These are phyloP conservation scores for Cnidoscolus chayamansa DNA, from an alignment of 441 rosid genomes.

Conservation along the genomic window DNA sequence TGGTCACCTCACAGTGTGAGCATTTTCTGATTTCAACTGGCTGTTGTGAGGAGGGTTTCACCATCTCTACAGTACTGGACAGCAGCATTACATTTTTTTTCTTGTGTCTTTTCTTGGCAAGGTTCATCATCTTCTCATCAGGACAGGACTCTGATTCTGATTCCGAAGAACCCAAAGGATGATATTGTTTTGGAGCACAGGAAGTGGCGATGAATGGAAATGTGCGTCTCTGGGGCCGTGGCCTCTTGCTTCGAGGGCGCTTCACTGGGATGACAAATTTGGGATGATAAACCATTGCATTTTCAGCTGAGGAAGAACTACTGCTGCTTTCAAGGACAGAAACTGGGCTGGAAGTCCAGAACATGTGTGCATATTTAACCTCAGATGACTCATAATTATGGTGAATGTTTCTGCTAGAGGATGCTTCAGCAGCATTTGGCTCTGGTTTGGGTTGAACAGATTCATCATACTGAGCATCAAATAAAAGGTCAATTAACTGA, in stretches of 20 bases:
- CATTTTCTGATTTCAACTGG: conserved; percentile 47
- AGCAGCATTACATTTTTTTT: conserved; percentile 32
- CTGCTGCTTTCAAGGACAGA: conserved; percentile 70
- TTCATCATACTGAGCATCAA: conserved; percentile 31
- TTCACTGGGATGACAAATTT: conserved; percentile 50
- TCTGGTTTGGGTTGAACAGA: conserved; percentile 43
- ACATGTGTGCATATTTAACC: conserved; percentile 39
- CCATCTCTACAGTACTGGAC: conserved; percentile 31
- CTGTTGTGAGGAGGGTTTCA: conserved; percentile 22
- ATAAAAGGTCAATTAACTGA: conserved; percentile 9
- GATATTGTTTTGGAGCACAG: conserved; percentile 24
- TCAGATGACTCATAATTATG: conserved; percentile 30
- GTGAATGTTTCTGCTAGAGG: conserved; percentile 32
- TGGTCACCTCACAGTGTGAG: conserved; percentile 72
- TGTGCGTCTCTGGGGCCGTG: conserved; percentile 35
- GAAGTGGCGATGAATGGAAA: conserved; percentile 28
- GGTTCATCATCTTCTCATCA: conserved; percentile 28
- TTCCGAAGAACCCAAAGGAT: conserved; percentile 28
- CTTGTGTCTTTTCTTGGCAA: conserved; percentile 44
- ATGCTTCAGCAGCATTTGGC: conserved; percentile 34
- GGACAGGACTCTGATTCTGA: conserved; percentile 36
- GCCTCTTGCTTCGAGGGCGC: conserved; percentile 78
- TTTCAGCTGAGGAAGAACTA: conserved; percentile 59
- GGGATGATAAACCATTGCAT: conserved; percentile 25
- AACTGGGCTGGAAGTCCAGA: conserved; percentile 61